Evolutionary conservation across 2,329 filamentous ascomycete genomes (phyloP).

Genomic region (Sclerotinia glacialis): DNA sequence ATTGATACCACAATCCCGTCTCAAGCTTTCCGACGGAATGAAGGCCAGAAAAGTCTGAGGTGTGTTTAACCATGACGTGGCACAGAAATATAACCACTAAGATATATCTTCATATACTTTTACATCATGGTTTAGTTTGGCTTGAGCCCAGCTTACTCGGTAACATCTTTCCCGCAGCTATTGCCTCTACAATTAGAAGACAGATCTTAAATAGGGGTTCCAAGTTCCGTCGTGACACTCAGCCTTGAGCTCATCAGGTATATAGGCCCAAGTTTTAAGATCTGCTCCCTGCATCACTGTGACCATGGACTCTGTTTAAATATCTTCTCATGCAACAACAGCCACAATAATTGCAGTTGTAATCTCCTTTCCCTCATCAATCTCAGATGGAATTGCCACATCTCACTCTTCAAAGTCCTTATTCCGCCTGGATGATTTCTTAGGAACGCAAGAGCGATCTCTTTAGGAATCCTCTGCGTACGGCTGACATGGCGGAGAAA

Average conservation of each 20-base stretch:
- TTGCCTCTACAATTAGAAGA: too few species aligned
- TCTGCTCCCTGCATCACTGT: not conserved
- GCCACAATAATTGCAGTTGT: not conserved
- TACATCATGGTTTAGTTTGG: too few species aligned
- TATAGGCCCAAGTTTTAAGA: not conserved
- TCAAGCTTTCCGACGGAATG: too few species aligned
- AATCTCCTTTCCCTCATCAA: not conserved
- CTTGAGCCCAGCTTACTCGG: not conserved
- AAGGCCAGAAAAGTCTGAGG: too few species aligned
- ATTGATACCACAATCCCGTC: accelerated
- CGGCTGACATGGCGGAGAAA: too few species aligned
- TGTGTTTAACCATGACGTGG: too few species aligned
- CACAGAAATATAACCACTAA: not conserved
- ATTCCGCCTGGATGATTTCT: too few species aligned
- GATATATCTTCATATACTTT: not conserved
- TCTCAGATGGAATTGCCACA: not conserved
- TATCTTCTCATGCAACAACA: not conserved
- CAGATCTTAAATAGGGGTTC: not conserved
- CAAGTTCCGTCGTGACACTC: not conserved
- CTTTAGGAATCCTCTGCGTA: not conserved
- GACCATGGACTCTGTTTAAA: not conserved
- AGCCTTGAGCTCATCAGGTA: not conserved
- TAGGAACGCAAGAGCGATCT: not conserved
- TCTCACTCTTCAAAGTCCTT: not conserved
- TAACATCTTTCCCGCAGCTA: not conserved